These are phyloP conservation scores for Cucurbita moschata DNA, from an alignment of 306 rosid species.

Conservation along the genomic window DNA sequence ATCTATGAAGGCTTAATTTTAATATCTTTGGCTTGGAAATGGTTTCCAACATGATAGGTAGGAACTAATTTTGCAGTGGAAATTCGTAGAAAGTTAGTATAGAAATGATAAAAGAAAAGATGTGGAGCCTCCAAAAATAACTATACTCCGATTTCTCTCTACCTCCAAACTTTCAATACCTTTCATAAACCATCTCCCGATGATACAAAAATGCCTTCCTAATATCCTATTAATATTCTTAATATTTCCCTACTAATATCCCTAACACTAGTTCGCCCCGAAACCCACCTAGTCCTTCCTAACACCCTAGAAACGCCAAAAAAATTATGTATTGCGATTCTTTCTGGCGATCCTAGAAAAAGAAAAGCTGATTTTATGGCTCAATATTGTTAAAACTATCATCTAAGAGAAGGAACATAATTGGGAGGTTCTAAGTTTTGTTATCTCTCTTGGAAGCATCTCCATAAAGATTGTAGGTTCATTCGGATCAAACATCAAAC, in stretches of 20 bases:
- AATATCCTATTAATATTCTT: not conserved
- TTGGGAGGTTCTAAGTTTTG: not conserved
- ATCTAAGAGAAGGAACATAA: not conserved
- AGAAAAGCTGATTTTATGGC: not conserved
- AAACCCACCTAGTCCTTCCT: not conserved
- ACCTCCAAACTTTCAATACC: not conserved
- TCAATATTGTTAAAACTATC: not conserved
- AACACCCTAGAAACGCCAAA: not conserved
- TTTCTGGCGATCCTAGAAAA: not conserved
- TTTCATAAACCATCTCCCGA: not conserved
- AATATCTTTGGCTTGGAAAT: not conserved
- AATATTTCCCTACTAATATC: not conserved
- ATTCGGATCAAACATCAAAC: not conserved
- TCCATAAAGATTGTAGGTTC: not conserved
- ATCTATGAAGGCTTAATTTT: not conserved
- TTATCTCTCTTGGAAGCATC: not conserved
- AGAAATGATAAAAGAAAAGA: too few relatives aligned
- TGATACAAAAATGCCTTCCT: not conserved
- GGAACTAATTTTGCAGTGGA: too few relatives aligned
- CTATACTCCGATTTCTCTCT: not conserved
- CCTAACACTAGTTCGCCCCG: not conserved
- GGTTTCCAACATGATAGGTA: not conserved
- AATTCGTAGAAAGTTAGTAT: not conserved
- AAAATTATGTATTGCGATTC: not conserved
- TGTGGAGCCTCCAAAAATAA: not conserved